Conservation (phyloP, 352 stramenopile species). For the Phytophthora vignae region DNA sequence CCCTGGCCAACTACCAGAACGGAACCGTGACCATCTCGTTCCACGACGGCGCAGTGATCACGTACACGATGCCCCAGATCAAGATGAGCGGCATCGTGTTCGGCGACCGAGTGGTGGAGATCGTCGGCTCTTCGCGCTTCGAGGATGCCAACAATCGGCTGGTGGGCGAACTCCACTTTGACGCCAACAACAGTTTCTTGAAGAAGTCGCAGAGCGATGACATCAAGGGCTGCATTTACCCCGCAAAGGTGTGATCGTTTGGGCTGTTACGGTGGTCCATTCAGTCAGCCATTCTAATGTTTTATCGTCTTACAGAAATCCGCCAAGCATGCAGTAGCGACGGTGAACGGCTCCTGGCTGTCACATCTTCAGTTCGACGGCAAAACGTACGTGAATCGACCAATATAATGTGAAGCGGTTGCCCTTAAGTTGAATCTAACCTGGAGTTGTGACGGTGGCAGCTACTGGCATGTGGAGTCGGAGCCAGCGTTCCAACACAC, state of each 20-base stretch:
- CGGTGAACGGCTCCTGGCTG: conserved; percentile 71
- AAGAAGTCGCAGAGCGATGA: conserved; percentile 72
- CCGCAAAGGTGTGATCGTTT: conserved; percentile 42
- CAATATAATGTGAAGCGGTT: neutral
- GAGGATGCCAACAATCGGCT: conserved; percentile 54
- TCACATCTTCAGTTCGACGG: conserved; percentile 75
- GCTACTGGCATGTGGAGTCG: conserved; percentile 78
- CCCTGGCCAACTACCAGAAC: conserved; percentile 74
- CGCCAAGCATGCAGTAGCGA: conserved; percentile 52
- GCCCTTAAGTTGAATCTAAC: neutral
- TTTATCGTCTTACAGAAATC: conserved; percentile 38
- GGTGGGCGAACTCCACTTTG: conserved; percentile 63
- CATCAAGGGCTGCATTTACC: conserved; percentile 73
- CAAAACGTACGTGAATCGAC: conserved; percentile 51
- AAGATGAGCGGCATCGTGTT: conserved; percentile 83
- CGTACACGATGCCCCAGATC: conserved; percentile 79
- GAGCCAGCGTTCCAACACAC: conserved; percentile 68
- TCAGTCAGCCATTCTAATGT: neutral
- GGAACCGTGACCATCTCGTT: conserved; percentile 56
- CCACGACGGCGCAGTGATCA: conserved; percentile 59
- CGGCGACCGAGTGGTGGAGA: conserved; percentile 76
- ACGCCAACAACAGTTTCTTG: conserved; percentile 73
- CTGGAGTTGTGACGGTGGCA: conserved; percentile 13
- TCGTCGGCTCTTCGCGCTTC: conserved; percentile 62
- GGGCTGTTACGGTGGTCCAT: neutral